Base-by-base conservation (phyloP, 2,329 filamentous ascomycete species). In the Aspergillus sp. region DNA sequence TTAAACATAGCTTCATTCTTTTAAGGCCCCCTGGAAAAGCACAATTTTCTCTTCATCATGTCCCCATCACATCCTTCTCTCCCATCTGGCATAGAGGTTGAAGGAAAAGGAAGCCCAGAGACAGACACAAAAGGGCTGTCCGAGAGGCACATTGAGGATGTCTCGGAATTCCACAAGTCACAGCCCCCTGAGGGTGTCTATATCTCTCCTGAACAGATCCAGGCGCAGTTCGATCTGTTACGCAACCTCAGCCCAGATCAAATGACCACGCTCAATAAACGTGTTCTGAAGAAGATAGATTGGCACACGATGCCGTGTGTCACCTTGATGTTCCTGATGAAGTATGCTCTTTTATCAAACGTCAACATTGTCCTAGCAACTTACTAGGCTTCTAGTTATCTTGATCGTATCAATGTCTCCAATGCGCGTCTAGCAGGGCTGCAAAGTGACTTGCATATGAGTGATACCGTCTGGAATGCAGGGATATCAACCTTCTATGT, bases 401-500 rank as follows among this genome's bases (percentile, higher is more conserved):
- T 60, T 9, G 54, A 60, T 44, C 49, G 58, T 11, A 57, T 60
- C 37, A 56, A 58, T 34, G 59, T 56, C 15, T 61, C 56, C 22
- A 59, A 58, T n/a, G 52, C 56, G 17, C 56, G 56, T 13, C 48
- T 59, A 7, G 59, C 56, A 1, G 59, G 59, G 3, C 48, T 61
- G 48, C 59, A 61, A 40, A 45, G 40, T 1, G 59, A 61, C 39
- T 40, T 61, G 3, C 51, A 61, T 49, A 61, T 61, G 59, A 40
- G 48, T 11, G 59, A 61, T 27, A 59, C 59, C 2, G 30, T 48
- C 17, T 61, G 59, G 59, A 56, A 53, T 12, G 56, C 56, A 0
- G 59, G 59, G 2, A 59, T 59, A 15, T 64, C 54, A 9, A 47
- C 53, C 2, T 60, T 60, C 46, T 60, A 57, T 17, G 54, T 60